Evolutionary conservation across 177 flowering plant genomes (phyloP).

Genomic region (Vitis hybrid): DNA sequence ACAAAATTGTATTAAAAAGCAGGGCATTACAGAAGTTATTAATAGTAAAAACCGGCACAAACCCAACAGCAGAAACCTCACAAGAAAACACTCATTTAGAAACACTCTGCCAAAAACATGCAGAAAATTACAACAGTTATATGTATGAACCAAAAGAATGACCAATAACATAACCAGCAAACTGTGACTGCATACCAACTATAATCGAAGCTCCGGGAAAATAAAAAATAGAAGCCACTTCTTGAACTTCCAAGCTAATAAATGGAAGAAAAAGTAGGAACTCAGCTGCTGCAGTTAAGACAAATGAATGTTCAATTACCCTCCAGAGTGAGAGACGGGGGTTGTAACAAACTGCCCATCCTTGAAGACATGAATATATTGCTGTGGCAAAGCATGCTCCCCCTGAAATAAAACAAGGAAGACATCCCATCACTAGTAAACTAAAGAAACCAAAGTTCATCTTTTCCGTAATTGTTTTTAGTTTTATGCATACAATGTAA

Average conservation of each 20-base stretch:
- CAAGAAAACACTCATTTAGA: conserved; percentile 6
- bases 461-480: neutral
- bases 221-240: conserved; percentile 11
- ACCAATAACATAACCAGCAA: conserved; percentile 3
- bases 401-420: conserved; percentile 41
- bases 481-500: too few species aligned
- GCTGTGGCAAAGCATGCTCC: conserved; percentile 95
- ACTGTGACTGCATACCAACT: neutral
- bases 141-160: conserved; percentile 3
- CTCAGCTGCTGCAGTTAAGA: too few species aligned
- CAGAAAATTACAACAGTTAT: conserved; percentile 4
- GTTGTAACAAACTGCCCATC: conserved; percentile 86
- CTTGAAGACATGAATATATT: conserved; percentile 62
- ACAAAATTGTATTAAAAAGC: neutral
- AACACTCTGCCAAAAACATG: conserved; percentile 1
- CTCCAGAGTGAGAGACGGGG: conserved; percentile 90
- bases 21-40: neutral
- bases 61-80: neutral
- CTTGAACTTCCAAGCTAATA: conserved; percentile 5
- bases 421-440: neutral
- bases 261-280: conserved; percentile 2
- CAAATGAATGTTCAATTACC: conserved; percentile 18
- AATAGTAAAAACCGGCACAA: neutral
- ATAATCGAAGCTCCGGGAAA: conserved; percentile 12
- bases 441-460: neutral